Percentiles rank a stretch among this genome's conserved stretches.
Evolutionary conservation across 192 early-diverging fungal species (phyloP).

Genomic region (Coemansia sp.): DNA sequence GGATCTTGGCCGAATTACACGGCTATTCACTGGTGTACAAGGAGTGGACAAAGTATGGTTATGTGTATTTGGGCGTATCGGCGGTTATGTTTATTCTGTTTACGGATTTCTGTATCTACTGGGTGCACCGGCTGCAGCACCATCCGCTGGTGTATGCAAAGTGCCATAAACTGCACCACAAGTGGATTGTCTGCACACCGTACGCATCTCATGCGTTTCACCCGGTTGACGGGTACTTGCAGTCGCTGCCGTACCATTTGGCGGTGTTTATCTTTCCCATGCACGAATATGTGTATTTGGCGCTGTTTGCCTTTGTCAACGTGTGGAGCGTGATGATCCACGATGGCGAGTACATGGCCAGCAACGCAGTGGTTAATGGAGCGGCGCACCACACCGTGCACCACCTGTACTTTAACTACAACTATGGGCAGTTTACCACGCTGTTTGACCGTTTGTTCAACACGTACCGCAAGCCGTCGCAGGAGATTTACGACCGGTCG

Average conservation of each 20-base stretch:
- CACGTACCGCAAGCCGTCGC: constrained; percentile 67
- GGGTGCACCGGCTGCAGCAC: constrained; percentile 92
- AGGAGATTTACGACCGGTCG: constrained; percentile 64
- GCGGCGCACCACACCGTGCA: constrained; percentile 97
- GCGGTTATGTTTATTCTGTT: constrained; percentile 80
- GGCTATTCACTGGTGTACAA: constrained; percentile 88
- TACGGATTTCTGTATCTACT: constrained; percentile 95
- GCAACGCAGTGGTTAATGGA: constrained; percentile 73
- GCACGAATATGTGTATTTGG: constrained; percentile 85
- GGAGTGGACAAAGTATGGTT: constrained; percentile 67
- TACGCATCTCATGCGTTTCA: constrained; percentile 96
- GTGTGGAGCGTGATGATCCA: constrained; percentile 98
- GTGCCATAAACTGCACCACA: constrained; percentile 87
- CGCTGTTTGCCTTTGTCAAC: constrained; percentile 86
- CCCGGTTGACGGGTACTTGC: constrained; percentile 88
- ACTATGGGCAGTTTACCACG: constrained; percentile 98
- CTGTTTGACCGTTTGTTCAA: constrained; percentile 82
- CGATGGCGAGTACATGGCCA: constrained; percentile 83
- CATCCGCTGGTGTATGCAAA: constrained; percentile 85
- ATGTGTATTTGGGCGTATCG: constrained; percentile 69
- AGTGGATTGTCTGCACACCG: constrained; percentile 92
- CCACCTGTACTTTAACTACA: constrained; percentile 99
- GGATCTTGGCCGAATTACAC: constrained; percentile 85
- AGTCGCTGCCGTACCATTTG: constrained; percentile 92
- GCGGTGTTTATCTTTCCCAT: constrained; percentile 90